These are phyloP conservation scores for Blakeslea trispora DNA, from an alignment of 371 early-diverging fungal genomes.

Conservation along the genomic window DNA sequence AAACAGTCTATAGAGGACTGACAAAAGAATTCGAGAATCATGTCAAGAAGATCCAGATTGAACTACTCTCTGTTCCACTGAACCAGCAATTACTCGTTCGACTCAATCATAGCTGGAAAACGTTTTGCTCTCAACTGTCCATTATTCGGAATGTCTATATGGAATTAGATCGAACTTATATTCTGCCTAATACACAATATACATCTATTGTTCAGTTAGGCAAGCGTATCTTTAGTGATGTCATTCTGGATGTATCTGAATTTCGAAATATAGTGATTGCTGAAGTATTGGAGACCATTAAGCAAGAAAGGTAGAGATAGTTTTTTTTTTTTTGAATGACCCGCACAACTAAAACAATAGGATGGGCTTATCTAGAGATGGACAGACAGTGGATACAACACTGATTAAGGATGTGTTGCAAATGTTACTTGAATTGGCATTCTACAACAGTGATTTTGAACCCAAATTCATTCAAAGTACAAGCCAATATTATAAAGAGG, in stretches of 20 bases:
- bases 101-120: constrained; percentile 52
- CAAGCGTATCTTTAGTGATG: constrained; percentile 18
- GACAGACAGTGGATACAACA: constrained; percentile 54
- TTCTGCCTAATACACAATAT: constrained; percentile 68
- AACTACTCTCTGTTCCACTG: background rate
- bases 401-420: constrained; percentile 66
- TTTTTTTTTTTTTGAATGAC: too few species aligned
- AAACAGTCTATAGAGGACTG: constrained; percentile 64
- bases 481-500: constrained; percentile 65
- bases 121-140: constrained; percentile 26
- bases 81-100: constrained; percentile 3
- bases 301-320: constrained; percentile 1
- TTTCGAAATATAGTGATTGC: constrained; percentile 10
- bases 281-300: constrained; percentile 15
- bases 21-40: constrained; percentile 53
- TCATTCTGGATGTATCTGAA: constrained; percentile 9
- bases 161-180: constrained; percentile 90
- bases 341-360: too few species aligned
- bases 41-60: background rate
- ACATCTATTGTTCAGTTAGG: constrained; percentile 62
- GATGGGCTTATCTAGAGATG: constrained; percentile 37
- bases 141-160: constrained; percentile 85
- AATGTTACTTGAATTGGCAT: constrained; percentile 78
- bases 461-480: constrained; percentile 63
- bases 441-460: constrained; percentile 75